Conservation (phyloP, 139 green algal species). For the Monoraphidium neglectum region DNA sequence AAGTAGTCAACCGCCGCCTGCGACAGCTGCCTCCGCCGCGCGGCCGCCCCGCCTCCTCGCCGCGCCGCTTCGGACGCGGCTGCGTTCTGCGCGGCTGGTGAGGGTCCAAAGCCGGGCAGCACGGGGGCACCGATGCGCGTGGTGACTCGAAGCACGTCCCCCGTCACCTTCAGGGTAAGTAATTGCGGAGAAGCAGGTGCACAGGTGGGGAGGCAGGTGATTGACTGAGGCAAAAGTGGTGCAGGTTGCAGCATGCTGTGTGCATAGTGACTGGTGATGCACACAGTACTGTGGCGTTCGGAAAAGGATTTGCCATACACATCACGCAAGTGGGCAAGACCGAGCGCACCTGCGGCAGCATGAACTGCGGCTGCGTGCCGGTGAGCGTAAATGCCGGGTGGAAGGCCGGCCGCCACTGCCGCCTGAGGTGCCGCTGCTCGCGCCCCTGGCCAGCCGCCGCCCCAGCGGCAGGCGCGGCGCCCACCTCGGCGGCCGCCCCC, state of each 20-base stretch:
- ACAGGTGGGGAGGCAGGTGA: no score
- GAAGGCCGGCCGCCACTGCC: conserved; percentile 33
- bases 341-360: conserved; percentile 44
- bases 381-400: conserved; percentile 42
- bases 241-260: no score
- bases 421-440: background rate
- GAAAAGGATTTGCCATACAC: no score
- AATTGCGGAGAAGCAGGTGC: no score
- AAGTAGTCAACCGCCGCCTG: conserved; percentile 43
- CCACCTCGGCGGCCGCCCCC: background rate
- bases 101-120: conserved; percentile 24
- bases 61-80: no score
- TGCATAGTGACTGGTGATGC: no score
- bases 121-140: conserved; percentile 20
- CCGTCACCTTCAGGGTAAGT: no score
- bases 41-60: no score
- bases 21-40: background rate
- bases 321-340: no score
- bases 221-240: no score
- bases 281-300: no score
- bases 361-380: conserved; percentile 41
- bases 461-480: background rate
- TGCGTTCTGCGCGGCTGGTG: background rate
- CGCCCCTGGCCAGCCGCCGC: background rate
- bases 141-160: conserved; percentile 37